Evolutionary conservation across 2,329 filamentous ascomycete species (phyloP).

Genomic region (Cytospora mali): DNA sequence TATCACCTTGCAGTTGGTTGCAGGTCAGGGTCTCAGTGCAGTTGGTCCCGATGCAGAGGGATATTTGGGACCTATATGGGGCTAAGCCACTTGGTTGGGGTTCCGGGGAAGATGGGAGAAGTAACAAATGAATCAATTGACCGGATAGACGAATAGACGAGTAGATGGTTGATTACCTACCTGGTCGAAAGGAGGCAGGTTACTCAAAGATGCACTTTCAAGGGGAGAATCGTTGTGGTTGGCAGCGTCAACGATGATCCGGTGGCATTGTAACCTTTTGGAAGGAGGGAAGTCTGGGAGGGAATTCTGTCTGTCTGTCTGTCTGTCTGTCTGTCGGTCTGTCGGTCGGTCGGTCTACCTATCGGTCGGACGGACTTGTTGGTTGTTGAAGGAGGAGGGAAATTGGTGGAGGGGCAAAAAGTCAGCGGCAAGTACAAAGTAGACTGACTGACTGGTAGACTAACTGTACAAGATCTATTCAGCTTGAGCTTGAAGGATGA

Average conservation of each 20-base stretch:
- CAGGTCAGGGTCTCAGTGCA: not conserved
- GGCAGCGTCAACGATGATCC: too few relatives aligned
- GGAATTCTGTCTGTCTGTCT: too few relatives aligned
- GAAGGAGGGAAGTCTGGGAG: too few relatives aligned
- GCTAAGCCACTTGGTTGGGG: not conserved
- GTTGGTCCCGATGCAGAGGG: not conserved
- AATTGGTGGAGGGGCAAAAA: not conserved
- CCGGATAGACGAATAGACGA: too few relatives aligned
- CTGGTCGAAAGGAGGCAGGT: too few relatives aligned
- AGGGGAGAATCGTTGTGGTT: not conserved
- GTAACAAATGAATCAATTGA: too few relatives aligned
- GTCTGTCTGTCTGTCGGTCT: too few relatives aligned
- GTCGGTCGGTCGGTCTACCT: not conserved
- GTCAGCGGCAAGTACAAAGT: not conserved
- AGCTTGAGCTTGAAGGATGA: not conserved
- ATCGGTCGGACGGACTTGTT: not conserved
- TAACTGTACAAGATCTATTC: too few relatives aligned
- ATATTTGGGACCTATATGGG: not conserved
- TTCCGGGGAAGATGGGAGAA: too few relatives aligned
- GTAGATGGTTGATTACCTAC: too few relatives aligned
- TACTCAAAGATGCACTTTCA: not conserved
- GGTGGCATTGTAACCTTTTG: not conserved
- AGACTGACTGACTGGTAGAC: too few relatives aligned
- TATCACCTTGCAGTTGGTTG: not conserved
- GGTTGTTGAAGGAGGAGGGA: not conserved